Evolutionary conservation across 257 asterid genomes (phyloP), one percentile per base, ranked within the genome.

Genomic region (Avicennia marina): DNA sequence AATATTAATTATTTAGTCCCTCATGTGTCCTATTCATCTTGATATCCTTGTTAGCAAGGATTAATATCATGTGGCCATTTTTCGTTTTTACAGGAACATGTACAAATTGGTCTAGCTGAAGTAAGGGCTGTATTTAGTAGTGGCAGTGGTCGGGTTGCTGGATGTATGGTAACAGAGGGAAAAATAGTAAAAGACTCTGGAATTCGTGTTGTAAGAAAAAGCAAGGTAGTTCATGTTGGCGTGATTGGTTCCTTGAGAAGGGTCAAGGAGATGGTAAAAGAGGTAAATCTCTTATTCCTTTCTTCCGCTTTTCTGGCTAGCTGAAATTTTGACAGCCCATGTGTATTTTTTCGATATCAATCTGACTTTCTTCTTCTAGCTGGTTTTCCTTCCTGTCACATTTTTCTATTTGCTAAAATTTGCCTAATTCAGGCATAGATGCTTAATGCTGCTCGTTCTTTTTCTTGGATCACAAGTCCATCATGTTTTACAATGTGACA

Each of bases 61-160:
- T n/a, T n/a, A n/a, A n/a, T n/a, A n/a, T n/a, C n/a, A n/a, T n/a
- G n/a, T n/a, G n/a, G n/a, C n/a, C n/a, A n/a, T n/a, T 38, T 65
- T 57, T 60, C 12, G 9, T 33, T 45, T 66, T 56, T 73, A 50
- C 68, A 93, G 99, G 97, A 93, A 57, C 89, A 84, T 77, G 75
- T 84, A 51, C 89, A 89, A 4, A 87, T 93, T 66, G 99, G 99
- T 66, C 13, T 71, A 66, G 99, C 96, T 27, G 94, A 84, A 62
- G 91, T 93, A 56, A 87, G 99, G 69, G 95, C 94, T 1, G 94
- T 89, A 48, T 93, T 93, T 75, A 89, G 84, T 70, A 93, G 97
- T 49, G 99, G 99, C 68, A 93, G 99, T 63, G 96, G 96, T 9
- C 87, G 90, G 31, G 99, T 83, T 65, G 99, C 99, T 64, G 99